Evolutionary conservation across 371 early-diverging fungal genomes (phyloP), one percentile per base, ranked within the genome.

Genomic region (Nematocida minor): DNA sequence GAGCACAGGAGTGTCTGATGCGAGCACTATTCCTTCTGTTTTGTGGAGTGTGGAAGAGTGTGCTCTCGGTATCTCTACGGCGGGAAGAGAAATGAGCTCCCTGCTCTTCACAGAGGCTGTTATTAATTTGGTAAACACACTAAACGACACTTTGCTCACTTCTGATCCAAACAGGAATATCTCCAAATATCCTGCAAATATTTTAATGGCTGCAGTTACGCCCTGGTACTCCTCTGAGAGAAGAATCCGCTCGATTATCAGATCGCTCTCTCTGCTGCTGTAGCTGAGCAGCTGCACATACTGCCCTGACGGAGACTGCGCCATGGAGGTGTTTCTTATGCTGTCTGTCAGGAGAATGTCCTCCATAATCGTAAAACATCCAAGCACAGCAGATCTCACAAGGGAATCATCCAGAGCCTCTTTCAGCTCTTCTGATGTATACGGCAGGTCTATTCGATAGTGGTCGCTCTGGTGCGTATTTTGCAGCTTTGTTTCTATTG

Each of bases 191-290:
- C 40, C 36, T 0, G 32, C 32, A 14, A 4, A 16, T 4, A 74
- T 34, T 16, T 32, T 9, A 7, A 66, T 34, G 7, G 77, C 77
- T 7, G 60, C 34, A 16, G 63, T 66, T 2, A 62, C 36, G 2
- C 63, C 63, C 29, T 74, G 66, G 46, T 62, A 53, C 77, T 74
- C 77, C 44, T 74, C 77, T 66, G 77, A 74, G 27, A 74, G 53
- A 6, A 74, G 55, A 27, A 74, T 64, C 31, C 64, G 0, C 34
- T 66, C 47, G 22, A 74, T 74, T 14, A 74, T 16, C 11, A 64
- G 34, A 0, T 46, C 16, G 0, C 34, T 7, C 4, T 74, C 53
- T 31, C 9, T 7, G 38, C 42, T 51, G 29, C 14, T 29, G 34
- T 74, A 74, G 20, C 47, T 74, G 25, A 74, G 47, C 44, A 74